Percentiles rank a stretch among this genome's conserved stretches.
Evolutionary conservation across 345 rosid species (phyloP).

Genomic region (Turnera subulata): DNA sequence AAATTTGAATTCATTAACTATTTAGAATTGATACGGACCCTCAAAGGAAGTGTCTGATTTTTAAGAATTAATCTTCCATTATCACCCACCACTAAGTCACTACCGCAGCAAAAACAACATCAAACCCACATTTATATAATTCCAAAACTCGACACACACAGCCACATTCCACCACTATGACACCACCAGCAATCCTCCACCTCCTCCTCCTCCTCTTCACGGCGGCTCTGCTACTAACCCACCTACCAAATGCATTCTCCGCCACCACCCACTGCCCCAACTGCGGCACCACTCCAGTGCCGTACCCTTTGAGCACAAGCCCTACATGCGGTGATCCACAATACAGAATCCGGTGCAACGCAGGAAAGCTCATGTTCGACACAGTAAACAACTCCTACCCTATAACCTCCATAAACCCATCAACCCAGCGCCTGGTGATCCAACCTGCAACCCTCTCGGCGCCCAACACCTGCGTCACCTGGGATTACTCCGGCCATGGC

Average conservation of each 20-base stretch:
- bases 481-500: slow-evolving; percentile 28
- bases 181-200: too few species aligned
- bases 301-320: slow-evolving; percentile 31
- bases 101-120: too few species aligned
- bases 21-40: too few species aligned
- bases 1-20: too few species aligned
- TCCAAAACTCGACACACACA: too few species aligned
- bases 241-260: neutral
- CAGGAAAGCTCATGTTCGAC: slow-evolving; percentile 16
- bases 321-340: slow-evolving; percentile 29
- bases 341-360: slow-evolving; percentile 25
- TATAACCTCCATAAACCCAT: slow-evolving; percentile 29
- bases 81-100: too few species aligned
- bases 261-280: slow-evolving; percentile 3
- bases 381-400: slow-evolving; percentile 39
- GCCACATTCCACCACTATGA: too few species aligned
- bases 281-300: slow-evolving; percentile 29
- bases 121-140: too few species aligned
- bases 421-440: slow-evolving; percentile 32
- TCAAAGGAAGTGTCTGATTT: too few species aligned
- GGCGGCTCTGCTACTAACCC: slow-evolving; percentile 27
- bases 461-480: slow-evolving; percentile 35
- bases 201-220: slow-evolving; percentile 31
- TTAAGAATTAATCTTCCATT: too few species aligned
- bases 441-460: slow-evolving; percentile 25